Evolutionary conservation across 306 rosid species (phyloP), one percentile per base, ranked within the genome.

Genomic region (Delonix regia): DNA sequence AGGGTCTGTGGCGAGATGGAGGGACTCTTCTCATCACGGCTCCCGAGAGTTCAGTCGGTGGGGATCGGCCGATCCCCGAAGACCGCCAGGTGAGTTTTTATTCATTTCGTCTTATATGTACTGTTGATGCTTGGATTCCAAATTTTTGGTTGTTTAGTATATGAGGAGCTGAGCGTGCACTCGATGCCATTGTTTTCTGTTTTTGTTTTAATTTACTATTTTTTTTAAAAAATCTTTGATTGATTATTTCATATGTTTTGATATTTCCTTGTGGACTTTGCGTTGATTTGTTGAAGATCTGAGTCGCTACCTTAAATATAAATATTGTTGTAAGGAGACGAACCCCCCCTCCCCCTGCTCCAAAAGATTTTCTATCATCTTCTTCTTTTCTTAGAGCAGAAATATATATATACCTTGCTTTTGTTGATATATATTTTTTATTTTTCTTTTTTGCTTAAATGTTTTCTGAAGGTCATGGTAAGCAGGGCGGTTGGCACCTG

Each of bases 401-500:
- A 79, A 52, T 72, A 61, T 78, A 52, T 72, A 61, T 78, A 72
- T 86, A 57, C 85, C 49, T 86, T 85, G 77, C 83, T 80, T 87
- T 77, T 85, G 87, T 85, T 90, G 64, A 86, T 88, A 33, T 85
- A n/a, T n/a, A n/a, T 57, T 80, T 77, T 28, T 63, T 13, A 8
- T 41, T 79, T 62, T 79, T 12, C 15, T 42, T 78, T 76, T 60
- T 85, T 80, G 74, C 81, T 78, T 76, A 19, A 68, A 83, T 73
- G 76, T 85, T 86, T 87, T 84, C 83, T 86, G 90, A 87, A 96
- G 99, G 99, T 85, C 94, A 90, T 84, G 97, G 94, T 83, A 96
- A 88, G 92, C 98, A 89, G 94, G 96, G 93, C 67, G 90, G 93
- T 75, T 95, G 96, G 98, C 97, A 91, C 85, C 52, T 87, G 68